Percentiles rank a stretch among this genome's conserved stretches.
phyloP scores from a whole-genome alignment of 2,329 filamentous ascomycete species.

The Fusarium sp. region DNA sequence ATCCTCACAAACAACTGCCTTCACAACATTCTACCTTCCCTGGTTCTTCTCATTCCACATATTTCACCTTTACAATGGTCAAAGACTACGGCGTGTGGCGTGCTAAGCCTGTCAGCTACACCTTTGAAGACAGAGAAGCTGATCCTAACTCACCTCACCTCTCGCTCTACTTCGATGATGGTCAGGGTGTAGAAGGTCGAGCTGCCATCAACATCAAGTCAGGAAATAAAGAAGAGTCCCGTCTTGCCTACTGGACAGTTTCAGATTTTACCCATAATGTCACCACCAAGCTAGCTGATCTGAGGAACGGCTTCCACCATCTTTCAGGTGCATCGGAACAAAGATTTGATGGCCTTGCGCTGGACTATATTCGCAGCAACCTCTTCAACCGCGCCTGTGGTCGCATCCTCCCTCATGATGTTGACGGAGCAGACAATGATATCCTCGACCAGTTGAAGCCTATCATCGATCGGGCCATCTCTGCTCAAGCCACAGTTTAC shows the following conservation, averaged over 20 bases:
- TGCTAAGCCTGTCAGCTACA: neutral
- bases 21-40: neutral
- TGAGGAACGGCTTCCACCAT: neutral
- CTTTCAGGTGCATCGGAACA: neutral
- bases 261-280: neutral
- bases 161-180: neutral
- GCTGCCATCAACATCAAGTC: neutral
- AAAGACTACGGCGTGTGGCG: neutral
- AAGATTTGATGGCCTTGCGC: neutral
- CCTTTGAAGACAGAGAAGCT: neutral
- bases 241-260: neutral
- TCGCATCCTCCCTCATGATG: neutral
- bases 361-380: neutral
- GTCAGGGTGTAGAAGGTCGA: neutral
- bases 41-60: neutral
- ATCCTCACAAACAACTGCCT: neutral
- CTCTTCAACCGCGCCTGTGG: neutral
- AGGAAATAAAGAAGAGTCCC: neutral
- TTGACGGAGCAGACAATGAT: neutral
- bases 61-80: neutral
- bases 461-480: neutral
- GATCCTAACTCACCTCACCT: neutral
- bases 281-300: neutral
- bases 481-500: neutral
- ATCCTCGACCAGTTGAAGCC: neutral